A percentile compares a stretch with the other conserved stretches of the same genome.
phyloP scores from a whole-genome alignment of 2,329 filamentous ascomycete genomes.

The Phyllosticta citriasiana region DNA sequence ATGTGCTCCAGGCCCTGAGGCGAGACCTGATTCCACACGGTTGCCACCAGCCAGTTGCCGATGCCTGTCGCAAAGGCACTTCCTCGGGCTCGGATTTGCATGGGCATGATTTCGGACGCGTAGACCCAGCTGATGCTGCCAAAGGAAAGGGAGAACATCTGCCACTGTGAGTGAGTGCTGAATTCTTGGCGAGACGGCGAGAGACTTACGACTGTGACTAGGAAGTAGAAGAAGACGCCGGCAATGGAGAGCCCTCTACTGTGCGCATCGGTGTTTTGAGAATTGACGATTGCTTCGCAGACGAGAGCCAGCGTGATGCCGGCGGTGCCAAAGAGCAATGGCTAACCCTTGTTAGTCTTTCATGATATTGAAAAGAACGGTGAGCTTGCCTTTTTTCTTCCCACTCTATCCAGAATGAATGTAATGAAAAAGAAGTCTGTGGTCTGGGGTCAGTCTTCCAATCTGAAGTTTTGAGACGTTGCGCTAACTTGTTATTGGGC shows the following conservation, averaged over 20 bases:
- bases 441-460: background rate
- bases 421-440: slow-evolving; percentile 48
- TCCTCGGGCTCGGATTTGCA: slow-evolving; percentile 53
- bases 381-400: slow-evolving; percentile 11
- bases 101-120: slow-evolving; percentile 56
- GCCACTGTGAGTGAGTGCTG: slow-evolving; percentile 37
- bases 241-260: slow-evolving; percentile 43
- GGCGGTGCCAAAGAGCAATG: slow-evolving; percentile 44
- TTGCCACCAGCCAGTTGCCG: slow-evolving; percentile 50
- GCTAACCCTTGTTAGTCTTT: slow-evolving; percentile 31
- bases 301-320: slow-evolving; percentile 48
- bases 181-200: slow-evolving; percentile 18
- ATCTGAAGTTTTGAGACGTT: background rate
- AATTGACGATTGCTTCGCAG: slow-evolving; percentile 50
- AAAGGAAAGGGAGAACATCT: slow-evolving; percentile 50
- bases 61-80: slow-evolving; percentile 49
- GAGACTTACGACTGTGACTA: slow-evolving; percentile 28
- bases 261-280: slow-evolving; percentile 20
- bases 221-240: slow-evolving; percentile 57
- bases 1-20: slow-evolving; percentile 42
- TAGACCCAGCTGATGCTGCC: slow-evolving; percentile 55
- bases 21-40: slow-evolving; percentile 49
- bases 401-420: slow-evolving; percentile 45
- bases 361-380: background rate
- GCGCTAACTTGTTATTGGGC: slow-evolving; percentile 36